Conservation (phyloP, 345 rosid genomes). For the Xanthoceras sorbifolium region DNA sequence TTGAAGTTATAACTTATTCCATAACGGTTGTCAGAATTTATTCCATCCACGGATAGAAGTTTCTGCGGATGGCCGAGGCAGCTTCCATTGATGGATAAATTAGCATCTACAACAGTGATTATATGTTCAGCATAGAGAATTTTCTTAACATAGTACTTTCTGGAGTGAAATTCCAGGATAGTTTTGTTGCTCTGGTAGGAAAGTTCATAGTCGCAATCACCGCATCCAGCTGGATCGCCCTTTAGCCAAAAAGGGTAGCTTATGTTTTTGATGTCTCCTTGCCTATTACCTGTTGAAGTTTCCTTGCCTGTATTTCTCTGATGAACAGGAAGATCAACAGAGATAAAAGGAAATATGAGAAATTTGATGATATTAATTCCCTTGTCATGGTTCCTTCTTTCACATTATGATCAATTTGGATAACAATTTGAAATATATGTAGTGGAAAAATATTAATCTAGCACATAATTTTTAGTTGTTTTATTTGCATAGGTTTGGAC, state of each 20-base stretch:
- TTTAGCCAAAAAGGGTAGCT: constrained; percentile 39
- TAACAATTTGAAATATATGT: too few species aligned
- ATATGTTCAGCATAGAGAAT: constrained; percentile 25
- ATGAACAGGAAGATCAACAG: constrained; percentile 15
- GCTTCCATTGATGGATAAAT: constrained; percentile 29
- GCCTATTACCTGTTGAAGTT: constrained; percentile 18
- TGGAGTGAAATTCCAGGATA: constrained; percentile 21
- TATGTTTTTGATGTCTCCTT: constrained; percentile 42
- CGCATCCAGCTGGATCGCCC: constrained; percentile 36
- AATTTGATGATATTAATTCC: background rate
- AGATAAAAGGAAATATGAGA: constrained; percentile 6
- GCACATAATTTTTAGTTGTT: too few species aligned
- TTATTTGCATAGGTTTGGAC: too few species aligned
- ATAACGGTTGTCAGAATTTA: too few species aligned
- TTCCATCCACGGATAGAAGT: too few species aligned
- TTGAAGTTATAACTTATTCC: too few species aligned
- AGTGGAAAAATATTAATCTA: background rate
- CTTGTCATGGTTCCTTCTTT: constrained; percentile 11
- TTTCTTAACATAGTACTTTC: constrained; percentile 29
- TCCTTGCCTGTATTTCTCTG: constrained; percentile 23
- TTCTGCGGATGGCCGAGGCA: constrained; percentile 9
- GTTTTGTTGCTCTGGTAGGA: constrained; percentile 38
- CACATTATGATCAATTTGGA: background rate
- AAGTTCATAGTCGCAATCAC: constrained; percentile 25
- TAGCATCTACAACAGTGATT: constrained; percentile 36